These are phyloP conservation scores for peach (Prunus persica) DNA, from an alignment of 306 rosid genomes.

Conservation along the genomic window Prunus_persica_NCBIv2 NC_034015.1:12873501-12874000, in stretches of 20 bases:
- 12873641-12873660: background rate
- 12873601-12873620: background rate
- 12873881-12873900: background rate
- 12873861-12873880: too few relatives aligned
- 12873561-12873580: constrained; percentile 8
- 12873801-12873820: too few relatives aligned
- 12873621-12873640: background rate
- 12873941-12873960: constrained; percentile 1
- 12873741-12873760: background rate
- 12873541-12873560: background rate
- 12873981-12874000: constrained; percentile 42
- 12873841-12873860: too few relatives aligned
- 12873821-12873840: too few relatives aligned
- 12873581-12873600: background rate
- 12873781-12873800: too few relatives aligned
- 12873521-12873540: background rate
- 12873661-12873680: background rate
- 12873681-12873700: background rate
- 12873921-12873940: background rate
- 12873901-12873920: background rate
- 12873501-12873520: constrained; percentile 4
- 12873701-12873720: background rate
- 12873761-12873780: background rate
- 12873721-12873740: background rate
- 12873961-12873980: constrained; percentile 20